Base-by-base conservation (phyloP, 768 basidiomycete species). In the Lactarius sp. region DNA sequence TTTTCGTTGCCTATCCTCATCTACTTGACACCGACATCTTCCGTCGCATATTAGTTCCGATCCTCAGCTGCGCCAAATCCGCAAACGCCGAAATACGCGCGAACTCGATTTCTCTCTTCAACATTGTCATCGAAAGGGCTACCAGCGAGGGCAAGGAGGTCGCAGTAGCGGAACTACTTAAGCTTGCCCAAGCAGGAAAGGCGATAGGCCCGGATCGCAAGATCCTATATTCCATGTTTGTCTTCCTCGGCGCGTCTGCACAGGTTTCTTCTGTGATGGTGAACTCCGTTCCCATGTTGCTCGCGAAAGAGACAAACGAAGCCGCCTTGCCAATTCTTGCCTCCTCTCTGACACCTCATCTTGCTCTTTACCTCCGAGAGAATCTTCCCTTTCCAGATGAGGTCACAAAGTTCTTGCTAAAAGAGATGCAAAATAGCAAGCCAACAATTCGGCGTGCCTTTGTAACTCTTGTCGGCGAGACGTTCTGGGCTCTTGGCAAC, bases 201-300 rank as follows among this genome's bases (percentile, higher is more conserved):
- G 91, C 94, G 0, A 77, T 86, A 0, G 92, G 93, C 1, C 82
- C 90, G 2, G 96, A 96, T 60, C 94, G 98, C 72, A 85, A 95
- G 18, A 73, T 85, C 5, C 77, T 98, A 9, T 95, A 92, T 75
- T 80, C 83, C 1, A 92, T 98, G 86, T 79, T 94, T 1, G 75
- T 79, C 2, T 71, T 71, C 56, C 65, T 94, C 1, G 73, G 77
- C 0, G 78, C 86, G 3, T 82, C 82, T 5, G 68, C 76, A 3
- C 64, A 74, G 0, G 74, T 86, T 1, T 83, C 92, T 0, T 69
- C 80, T 50, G 73, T 75, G 4, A 71, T 80, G 34, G 67, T 80
- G n/a, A 73, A 78, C 41, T 72, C 77, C 1, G 72, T 82, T 12
- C 74, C 79, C 2, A 69, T 76, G 0, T 71, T 85, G 16, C 73